phyloP scores from a whole-genome alignment of 163 green algal genomes.

The Prototheca wickerhamii region DNA sequence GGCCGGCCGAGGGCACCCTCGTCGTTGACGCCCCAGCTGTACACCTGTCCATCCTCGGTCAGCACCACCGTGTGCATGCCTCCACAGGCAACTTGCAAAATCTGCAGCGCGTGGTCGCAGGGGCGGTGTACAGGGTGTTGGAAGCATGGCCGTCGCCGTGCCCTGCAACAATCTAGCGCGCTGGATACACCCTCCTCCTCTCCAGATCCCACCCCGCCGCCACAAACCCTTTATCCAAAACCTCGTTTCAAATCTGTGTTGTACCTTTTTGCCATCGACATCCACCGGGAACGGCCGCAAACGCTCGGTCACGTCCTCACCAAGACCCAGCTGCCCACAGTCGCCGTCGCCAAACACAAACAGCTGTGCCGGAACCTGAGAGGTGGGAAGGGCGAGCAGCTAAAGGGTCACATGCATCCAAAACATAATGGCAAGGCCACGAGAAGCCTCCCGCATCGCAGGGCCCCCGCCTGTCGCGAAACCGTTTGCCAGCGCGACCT shows the following conservation, averaged over 20 bases:
- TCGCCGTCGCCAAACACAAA: conserved; percentile 49
- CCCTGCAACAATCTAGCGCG: too few species aligned
- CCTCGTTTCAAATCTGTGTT: too few species aligned
- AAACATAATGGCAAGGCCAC: too few species aligned
- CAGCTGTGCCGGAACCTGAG: conserved; percentile 32
- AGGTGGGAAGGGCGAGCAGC: neutral
- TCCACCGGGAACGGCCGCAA: conserved; percentile 25
- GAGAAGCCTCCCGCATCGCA: too few species aligned
- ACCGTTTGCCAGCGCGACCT: too few species aligned
- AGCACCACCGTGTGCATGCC: conserved; percentile 86
- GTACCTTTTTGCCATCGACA: conserved; percentile 17
- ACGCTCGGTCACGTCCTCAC: conserved; percentile 45
- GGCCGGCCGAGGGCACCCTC: conserved; percentile 77
- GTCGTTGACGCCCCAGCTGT: conserved; percentile 85
- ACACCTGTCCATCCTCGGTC: conserved; percentile 49
- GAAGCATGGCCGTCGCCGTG: too few species aligned
- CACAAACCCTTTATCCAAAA: too few species aligned
- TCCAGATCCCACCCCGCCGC: too few species aligned
- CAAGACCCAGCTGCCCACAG: conserved; percentile 51
- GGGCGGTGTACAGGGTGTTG: too few species aligned
- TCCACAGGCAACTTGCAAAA: conserved; percentile 62
- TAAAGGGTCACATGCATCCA: neutral
- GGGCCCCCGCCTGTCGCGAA: too few species aligned
- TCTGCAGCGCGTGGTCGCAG: conserved; percentile 12
- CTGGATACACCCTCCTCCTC: too few species aligned